phyloP scores from a whole-genome alignment of 768 basidiomycete genomes.

The Boletus reticuloceps region DNA sequence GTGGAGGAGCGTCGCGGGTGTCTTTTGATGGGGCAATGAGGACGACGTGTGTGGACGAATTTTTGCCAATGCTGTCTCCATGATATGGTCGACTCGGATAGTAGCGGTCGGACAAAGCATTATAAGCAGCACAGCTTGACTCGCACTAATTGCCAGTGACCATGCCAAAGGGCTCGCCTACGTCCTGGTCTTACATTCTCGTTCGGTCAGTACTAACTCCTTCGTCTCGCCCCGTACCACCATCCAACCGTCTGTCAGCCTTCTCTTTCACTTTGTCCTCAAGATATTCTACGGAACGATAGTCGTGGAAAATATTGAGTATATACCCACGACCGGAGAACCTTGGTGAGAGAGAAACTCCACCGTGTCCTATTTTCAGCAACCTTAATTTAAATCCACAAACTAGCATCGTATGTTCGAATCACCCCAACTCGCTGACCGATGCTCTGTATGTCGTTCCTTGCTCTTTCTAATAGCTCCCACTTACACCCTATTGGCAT shows the following conservation, averaged over 20 bases:
- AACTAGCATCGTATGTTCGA: conserved; percentile 75
- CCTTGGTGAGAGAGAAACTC: conserved; percentile 57
- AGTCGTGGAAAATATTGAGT: conserved; percentile 73
- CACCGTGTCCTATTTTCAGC: not conserved
- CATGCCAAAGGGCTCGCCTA: conserved; percentile 41
- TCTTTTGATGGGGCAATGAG: conserved; percentile 80
- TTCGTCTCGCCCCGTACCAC: not conserved
- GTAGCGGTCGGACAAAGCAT: no score
- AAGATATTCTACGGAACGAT: conserved; percentile 91
- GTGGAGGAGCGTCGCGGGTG: conserved; percentile 78
- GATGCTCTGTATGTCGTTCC: conserved; percentile 69
- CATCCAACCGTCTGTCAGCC: conserved; percentile 34
- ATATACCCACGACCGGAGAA: conserved; percentile 67
- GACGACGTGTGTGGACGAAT: conserved; percentile 85
- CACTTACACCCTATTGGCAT: not conserved
- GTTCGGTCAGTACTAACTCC: conserved; percentile 48
- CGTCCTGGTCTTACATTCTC: conserved; percentile 64
- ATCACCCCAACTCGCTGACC: conserved; percentile 84
- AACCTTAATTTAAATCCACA: not conserved
- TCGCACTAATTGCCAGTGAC: not conserved
- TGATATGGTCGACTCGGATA: conserved; percentile 16
- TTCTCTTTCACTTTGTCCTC: conserved; percentile 78
- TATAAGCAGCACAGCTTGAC: conserved; percentile 1
- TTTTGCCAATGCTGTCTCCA: conserved; percentile 69
- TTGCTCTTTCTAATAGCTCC: not conserved